phyloP scores from a whole-genome alignment of 2,329 filamentous ascomycete genomes.

The Kalmusia sp. region DNA sequence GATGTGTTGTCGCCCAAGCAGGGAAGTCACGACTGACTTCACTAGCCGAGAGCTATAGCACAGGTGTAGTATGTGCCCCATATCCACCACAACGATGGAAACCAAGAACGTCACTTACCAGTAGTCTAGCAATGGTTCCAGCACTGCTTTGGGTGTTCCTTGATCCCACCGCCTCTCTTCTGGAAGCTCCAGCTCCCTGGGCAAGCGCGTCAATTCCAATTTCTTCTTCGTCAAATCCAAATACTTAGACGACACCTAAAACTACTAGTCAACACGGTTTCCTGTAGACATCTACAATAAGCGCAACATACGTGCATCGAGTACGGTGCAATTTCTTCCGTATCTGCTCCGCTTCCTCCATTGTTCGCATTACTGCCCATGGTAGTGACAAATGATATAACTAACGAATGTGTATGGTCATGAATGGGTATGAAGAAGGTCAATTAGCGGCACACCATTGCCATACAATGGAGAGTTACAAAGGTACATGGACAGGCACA shows the following conservation, averaged over 20 bases:
- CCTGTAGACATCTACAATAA: not conserved
- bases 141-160: slow-evolving; percentile 63
- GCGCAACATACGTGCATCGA: slow-evolving; percentile 42
- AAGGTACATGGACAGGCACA: not conserved
- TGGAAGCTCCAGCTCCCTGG: slow-evolving; percentile 62
- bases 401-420: not conserved
- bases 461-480: not conserved
- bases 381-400: not conserved
- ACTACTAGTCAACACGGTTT: not conserved
- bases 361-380: slow-evolving; percentile 8
- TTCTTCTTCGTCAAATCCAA: slow-evolving; percentile 72
- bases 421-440: not conserved
- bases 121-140: slow-evolving; percentile 71
- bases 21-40: not conserved
- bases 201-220: slow-evolving; percentile 70
- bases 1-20: not conserved
- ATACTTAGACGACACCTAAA: slow-evolving; percentile 70
- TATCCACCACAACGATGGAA: not conserved
- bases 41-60: no score
- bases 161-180: slow-evolving; percentile 61
- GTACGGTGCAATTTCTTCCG: slow-evolving; percentile 33
- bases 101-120: slow-evolving; percentile 52
- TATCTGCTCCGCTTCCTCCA: not conserved
- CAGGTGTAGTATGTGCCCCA: not conserved
- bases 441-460: not conserved